phyloP scores from a whole-genome alignment of 148 eudicot genomes.

The Rhododendron ovatum region DNA sequence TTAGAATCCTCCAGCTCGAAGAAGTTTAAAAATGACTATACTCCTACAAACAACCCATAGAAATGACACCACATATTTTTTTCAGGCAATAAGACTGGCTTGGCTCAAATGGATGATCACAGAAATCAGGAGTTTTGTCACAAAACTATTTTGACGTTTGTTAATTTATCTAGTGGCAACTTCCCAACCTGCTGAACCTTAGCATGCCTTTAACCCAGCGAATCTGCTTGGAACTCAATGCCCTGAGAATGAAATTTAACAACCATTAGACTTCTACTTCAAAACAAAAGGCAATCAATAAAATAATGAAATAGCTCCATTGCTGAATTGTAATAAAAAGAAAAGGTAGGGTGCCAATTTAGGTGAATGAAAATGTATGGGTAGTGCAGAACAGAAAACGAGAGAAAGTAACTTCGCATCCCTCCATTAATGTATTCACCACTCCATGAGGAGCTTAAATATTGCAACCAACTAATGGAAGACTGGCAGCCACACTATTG shows the following conservation, averaged over 20 bases:
- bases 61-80: constrained; percentile 64
- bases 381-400: no score
- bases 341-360: not conserved
- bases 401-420: not conserved
- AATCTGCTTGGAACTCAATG: constrained; percentile 9
- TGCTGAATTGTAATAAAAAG: not conserved
- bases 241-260: constrained; percentile 21
- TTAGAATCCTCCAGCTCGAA: constrained; percentile 54
- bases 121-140: constrained; percentile 11
- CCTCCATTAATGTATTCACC: not conserved
- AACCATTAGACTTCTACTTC: not conserved
- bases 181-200: constrained; percentile 7
- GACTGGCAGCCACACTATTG: not conserved
- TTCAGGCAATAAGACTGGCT: constrained; percentile 39
- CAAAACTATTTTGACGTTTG: not conserved
- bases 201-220: not conserved
- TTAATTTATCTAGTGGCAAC: not conserved
- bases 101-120: constrained; percentile 32
- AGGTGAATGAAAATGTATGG: not conserved
- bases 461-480: not conserved
- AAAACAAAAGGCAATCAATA: not conserved
- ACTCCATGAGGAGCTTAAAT: not conserved
- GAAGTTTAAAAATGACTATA: constrained; percentile 51
- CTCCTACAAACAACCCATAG: constrained; percentile 85
- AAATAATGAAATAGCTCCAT: not conserved